Percentiles rank a stretch among this genome's conserved stretches.
phyloP scores from a whole-genome alignment of 306 rosid species.

The Sicyos edulis region DNA sequence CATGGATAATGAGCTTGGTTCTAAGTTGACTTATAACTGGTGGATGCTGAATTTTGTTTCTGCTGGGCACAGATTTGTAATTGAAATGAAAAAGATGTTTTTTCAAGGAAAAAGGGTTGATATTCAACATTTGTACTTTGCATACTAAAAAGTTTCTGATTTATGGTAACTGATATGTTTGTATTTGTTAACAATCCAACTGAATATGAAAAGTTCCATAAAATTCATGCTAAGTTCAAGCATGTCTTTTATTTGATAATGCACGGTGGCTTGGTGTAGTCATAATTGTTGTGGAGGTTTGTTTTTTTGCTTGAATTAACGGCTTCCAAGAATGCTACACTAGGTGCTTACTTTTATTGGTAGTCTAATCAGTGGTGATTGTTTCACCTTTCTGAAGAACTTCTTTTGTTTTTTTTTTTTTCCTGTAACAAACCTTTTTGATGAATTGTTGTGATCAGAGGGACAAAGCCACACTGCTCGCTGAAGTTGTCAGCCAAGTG shows the following conservation, averaged over 20 bases:
- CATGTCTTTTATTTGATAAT: neutral
- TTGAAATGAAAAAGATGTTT: too few species aligned
- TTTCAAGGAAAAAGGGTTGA: too few species aligned
- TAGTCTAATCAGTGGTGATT: neutral
- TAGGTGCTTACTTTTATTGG: neutral
- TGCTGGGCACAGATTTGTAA: too few species aligned
- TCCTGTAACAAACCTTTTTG: neutral
- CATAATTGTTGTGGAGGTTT: neutral
- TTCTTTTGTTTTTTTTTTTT: neutral
- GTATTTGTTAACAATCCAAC: neutral
- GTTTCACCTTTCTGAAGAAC: too few species aligned
- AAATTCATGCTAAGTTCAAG: neutral
- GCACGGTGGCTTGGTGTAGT: neutral
- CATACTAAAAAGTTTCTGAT: neutral
- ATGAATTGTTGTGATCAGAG: constrained; percentile 39
- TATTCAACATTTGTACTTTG: neutral
- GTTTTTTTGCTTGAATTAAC: neutral
- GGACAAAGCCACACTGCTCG: constrained; percentile 83
- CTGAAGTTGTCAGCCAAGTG: constrained; percentile 61
- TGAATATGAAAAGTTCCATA: neutral
- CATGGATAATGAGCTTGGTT: too few species aligned
- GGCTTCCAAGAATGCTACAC: neutral
- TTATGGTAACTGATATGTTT: neutral
- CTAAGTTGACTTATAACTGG: too few species aligned
- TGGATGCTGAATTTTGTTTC: too few species aligned